Conservation (phyloP, 306 rosid species). For the Fragaria iinumae region DNA sequence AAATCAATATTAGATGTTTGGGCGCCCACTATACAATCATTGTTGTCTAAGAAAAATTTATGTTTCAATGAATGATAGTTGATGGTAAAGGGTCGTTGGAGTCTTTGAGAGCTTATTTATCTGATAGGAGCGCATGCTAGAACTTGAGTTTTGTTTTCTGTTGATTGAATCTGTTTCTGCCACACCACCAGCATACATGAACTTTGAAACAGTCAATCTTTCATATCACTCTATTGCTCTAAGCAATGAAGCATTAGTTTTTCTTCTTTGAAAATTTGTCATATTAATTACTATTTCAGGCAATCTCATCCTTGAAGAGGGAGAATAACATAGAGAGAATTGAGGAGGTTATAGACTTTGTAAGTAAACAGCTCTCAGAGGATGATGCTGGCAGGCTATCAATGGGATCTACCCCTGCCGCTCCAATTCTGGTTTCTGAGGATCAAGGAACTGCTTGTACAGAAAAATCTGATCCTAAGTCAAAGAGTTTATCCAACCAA, state of each 20-base stretch:
- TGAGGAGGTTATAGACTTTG: slow-evolving; percentile 76
- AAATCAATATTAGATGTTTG: not conserved
- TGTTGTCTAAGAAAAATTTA: slow-evolving; percentile 1
- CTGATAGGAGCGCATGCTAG: not conserved
- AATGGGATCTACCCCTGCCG: slow-evolving; percentile 35
- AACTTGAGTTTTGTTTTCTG: not conserved
- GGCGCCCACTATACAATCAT: slow-evolving; percentile 15
- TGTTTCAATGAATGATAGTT: not conserved
- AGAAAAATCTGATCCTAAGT: slow-evolving; percentile 49
- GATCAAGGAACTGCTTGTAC: slow-evolving; percentile 48
- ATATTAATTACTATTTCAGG: slow-evolving; percentile 54
- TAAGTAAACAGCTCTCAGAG: slow-evolving; percentile 56
- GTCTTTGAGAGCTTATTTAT: not conserved
- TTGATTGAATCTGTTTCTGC: not conserved
- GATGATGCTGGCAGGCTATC: slow-evolving; percentile 53
- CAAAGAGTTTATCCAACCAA: slow-evolving; percentile 44
- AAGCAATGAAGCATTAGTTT: not conserved
- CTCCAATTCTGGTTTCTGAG: slow-evolving; percentile 49
- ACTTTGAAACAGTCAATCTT: slow-evolving; percentile 9
- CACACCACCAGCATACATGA: not conserved
- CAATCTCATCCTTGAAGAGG: slow-evolving; percentile 52
- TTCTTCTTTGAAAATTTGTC: slow-evolving; percentile 31
- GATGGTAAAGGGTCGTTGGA: not conserved
- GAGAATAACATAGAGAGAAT: slow-evolving; percentile 49
- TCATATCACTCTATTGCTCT: slow-evolving; percentile 11